These are phyloP conservation scores for Dendrothele bispora DNA, from an alignment of 768 basidiomycete genomes.

Conservation along the genomic window DNA sequence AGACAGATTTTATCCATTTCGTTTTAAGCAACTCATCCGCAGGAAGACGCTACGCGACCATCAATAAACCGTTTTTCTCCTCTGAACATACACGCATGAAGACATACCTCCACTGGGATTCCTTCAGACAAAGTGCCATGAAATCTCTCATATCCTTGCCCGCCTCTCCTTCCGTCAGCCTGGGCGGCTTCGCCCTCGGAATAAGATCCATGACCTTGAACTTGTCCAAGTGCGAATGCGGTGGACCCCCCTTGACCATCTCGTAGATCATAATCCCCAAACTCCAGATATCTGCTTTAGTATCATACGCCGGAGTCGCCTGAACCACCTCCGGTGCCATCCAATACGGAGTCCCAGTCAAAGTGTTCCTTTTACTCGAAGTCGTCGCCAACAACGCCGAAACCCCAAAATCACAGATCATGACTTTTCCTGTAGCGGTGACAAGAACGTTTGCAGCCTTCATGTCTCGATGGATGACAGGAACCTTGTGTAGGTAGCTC, in stretches of 20 bases:
- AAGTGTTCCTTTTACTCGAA: constrained; percentile 90
- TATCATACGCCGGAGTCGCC: constrained; percentile 86
- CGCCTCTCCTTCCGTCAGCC: constrained; percentile 74
- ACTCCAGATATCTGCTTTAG: constrained; percentile 98
- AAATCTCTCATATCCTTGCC: constrained; percentile 89
- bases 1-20: constrained; percentile 84
- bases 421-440: constrained; percentile 83
- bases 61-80: neutral
- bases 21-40: constrained; percentile 88
- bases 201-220: constrained; percentile 89
- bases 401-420: constrained; percentile 98
- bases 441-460: constrained; percentile 97
- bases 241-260: constrained; percentile 95
- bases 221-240: constrained; percentile 85
- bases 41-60: constrained; percentile 65
- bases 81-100: neutral
- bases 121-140: constrained; percentile 77
- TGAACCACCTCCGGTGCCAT: constrained; percentile 99
- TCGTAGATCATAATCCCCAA: constrained; percentile 95
- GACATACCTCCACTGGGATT: constrained; percentile 75
- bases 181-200: constrained; percentile 79
- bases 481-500: constrained; percentile 87
- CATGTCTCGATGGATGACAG: constrained; percentile 96
- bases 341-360: constrained; percentile 98
- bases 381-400: constrained; percentile 85